Percentiles rank a stretch among this genome's conserved stretches.
Conservation (phyloP, 2,329 filamentous ascomycete genomes). For the Alternaria conjuncta region DNA sequence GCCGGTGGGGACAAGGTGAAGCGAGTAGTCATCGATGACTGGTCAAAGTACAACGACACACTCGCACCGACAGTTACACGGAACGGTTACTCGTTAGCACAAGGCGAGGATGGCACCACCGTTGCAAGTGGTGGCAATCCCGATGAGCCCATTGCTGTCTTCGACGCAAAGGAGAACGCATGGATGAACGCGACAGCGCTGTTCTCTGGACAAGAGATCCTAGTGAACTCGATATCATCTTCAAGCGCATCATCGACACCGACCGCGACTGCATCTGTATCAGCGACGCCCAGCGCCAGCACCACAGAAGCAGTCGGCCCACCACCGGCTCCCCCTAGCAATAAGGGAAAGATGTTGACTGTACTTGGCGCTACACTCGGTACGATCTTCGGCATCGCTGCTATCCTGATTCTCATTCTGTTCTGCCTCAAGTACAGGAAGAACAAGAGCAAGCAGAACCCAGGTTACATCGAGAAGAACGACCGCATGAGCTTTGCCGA, state of each 20-base stretch:
- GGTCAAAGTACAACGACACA: conserved; percentile 80
- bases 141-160: conserved; percentile 74
- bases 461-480: conserved; percentile 54
- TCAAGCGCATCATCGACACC: conserved; percentile 46
- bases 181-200: conserved; percentile 77
- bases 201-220: conserved; percentile 58
- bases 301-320: conserved; percentile 46
- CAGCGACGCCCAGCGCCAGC: conserved; percentile 31
- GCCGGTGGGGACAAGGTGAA: conserved; percentile 53
- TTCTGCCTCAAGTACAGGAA: conserved; percentile 69
- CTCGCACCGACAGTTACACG: conserved; percentile 71
- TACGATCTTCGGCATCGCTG: conserved; percentile 75
- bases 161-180: conserved; percentile 74
- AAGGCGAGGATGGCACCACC: conserved; percentile 69
- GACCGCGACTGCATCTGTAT: conserved; percentile 25
- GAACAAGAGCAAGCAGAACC: conserved; percentile 63
- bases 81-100: conserved; percentile 74
- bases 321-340: conserved; percentile 37
- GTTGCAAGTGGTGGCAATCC: conserved; percentile 76
- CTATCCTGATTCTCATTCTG: conserved; percentile 74
- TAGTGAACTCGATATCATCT: conserved; percentile 32
- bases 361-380: conserved; percentile 85
- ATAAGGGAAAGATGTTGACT: conserved; percentile 58
- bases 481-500: conserved; percentile 59
- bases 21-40: conserved; percentile 66